A percentile compares a stretch with the other conserved stretches of the same genome.
Conservation (phyloP, 2,329 filamentous ascomycete genomes). For the Aspergillus pseudonomiae region DNA sequence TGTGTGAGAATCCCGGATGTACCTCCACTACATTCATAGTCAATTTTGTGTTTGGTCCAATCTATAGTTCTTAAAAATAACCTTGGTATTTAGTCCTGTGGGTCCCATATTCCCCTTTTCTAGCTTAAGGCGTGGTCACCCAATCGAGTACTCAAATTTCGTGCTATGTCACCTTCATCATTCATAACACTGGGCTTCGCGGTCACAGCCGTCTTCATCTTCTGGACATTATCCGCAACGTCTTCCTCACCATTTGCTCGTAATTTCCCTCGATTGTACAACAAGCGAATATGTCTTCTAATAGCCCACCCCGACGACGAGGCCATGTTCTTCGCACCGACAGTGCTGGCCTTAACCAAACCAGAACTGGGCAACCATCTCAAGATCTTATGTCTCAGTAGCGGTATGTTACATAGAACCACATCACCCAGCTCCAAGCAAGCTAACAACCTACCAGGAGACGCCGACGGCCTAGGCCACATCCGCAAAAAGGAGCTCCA, state of each 20-base stretch:
- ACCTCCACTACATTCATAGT: not conserved
- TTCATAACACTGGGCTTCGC: conserved; percentile 36
- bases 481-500: conserved; percentile 81
- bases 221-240: conserved; percentile 47
- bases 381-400: conserved; percentile 91
- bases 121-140: not conserved
- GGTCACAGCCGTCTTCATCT: conserved; percentile 47
- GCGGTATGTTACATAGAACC: conserved; percentile 55
- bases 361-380: conserved; percentile 84
- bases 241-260: conserved; percentile 42
- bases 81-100: too few species aligned
- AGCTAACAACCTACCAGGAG: conserved; percentile 49
- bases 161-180: conserved; percentile 22
- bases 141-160: not conserved
- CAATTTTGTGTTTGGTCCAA: not conserved
- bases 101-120: not conserved
- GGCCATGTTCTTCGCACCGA: conserved; percentile 98
- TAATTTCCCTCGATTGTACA: conserved; percentile 64
- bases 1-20: not conserved
- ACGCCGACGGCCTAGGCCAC: conserved; percentile 85
- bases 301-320: conserved; percentile 98
- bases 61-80: not conserved
- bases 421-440: not conserved
- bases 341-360: conserved; percentile 78
- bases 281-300: conserved; percentile 86